Conservation (phyloP, 495 filamentous ascomycete genomes). For the Cudoniella acicularis region DNA sequence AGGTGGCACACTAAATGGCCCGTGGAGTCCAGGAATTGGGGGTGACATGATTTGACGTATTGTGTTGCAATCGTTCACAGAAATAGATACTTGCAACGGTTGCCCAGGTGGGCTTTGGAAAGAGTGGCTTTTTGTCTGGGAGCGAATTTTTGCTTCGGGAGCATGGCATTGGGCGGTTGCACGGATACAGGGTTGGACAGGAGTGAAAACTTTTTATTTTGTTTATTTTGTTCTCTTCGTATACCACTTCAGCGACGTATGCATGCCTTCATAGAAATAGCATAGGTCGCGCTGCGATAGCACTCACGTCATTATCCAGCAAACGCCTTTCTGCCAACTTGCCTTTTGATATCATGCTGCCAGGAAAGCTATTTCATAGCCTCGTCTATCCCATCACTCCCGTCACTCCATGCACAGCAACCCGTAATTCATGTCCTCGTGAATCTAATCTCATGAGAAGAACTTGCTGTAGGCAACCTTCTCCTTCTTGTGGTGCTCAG, state of each 20-base stretch:
- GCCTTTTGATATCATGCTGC: neutral
- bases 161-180: no score
- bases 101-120: neutral
- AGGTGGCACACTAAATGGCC: neutral
- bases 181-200: neutral
- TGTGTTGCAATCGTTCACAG: neutral
- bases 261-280: neutral
- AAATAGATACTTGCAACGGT: no score
- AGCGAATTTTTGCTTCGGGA: no score
- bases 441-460: slow-evolving; percentile 43
- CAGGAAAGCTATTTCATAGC: neutral
- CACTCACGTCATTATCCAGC: neutral
- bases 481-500: slow-evolving; percentile 75
- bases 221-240: neutral
- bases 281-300: neutral
- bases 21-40: neutral
- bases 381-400: neutral
- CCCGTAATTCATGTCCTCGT: neutral
- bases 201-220: neutral
- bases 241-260: neutral
- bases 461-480: slow-evolving; percentile 87
- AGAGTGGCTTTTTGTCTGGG: no score
- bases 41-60: neutral
- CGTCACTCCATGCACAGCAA: neutral
- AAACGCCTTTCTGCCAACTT: neutral